Evolutionary conservation across 2,329 filamentous ascomycete genomes (phyloP).

Genomic region (Berkeleyomyces basicola): DNA sequence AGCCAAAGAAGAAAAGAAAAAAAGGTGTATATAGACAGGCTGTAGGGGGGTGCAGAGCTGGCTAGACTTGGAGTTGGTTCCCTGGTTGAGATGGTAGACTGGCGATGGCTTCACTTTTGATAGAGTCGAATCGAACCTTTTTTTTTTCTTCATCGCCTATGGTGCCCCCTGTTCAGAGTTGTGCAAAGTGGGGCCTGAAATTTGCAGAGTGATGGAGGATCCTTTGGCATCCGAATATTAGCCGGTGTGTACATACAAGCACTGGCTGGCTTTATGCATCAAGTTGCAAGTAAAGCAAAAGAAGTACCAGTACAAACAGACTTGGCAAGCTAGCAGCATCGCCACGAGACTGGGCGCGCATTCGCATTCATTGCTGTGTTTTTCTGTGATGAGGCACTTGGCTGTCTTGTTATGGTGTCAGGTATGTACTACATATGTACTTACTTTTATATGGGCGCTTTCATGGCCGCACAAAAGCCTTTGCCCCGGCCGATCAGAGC

Average conservation of each 20-base stretch:
- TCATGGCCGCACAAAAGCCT: no score
- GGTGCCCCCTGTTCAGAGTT: neutral
- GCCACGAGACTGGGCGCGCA: no score
- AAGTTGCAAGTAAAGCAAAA: no score
- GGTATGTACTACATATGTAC: no score
- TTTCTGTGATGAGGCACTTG: no score
- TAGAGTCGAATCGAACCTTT: neutral
- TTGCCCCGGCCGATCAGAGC: no score
- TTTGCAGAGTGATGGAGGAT: neutral
- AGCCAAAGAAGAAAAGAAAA: neutral
- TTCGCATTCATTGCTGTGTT: no score
- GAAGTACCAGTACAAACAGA: no score
- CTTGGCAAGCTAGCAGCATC: no score
- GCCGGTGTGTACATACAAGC: neutral
- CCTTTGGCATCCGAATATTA: neutral
- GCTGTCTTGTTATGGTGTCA: no score
- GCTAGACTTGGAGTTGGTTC: neutral
- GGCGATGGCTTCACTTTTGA: neutral
- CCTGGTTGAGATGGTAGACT: neutral
- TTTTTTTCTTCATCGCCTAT: neutral
- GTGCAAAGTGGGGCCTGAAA: neutral
- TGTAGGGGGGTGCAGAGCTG: neutral
- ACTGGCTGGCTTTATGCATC: no score
- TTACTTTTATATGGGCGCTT: no score
- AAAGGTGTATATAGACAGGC: neutral